Evolutionary conservation across 495 filamentous ascomycete genomes (phyloP), one percentile per base, ranked within the genome.

Genomic region (Clavariopsis aquatica): DNA sequence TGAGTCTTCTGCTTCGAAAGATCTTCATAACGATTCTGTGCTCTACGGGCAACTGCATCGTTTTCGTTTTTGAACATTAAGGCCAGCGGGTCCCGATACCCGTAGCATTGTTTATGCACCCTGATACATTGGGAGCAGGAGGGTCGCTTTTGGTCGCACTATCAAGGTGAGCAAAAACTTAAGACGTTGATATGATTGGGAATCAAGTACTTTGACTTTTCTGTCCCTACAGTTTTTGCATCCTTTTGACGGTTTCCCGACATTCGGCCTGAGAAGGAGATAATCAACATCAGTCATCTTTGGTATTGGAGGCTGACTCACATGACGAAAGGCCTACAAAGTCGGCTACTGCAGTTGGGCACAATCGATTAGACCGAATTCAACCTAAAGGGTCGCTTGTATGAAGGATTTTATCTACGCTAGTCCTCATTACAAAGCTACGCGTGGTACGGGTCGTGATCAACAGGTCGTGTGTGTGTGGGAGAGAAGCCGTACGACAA

Each of bases 51-150:
- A 7, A 65, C 63, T 5, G 60, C 55, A 17, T 52, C 63, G 56
- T 20, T 60, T 28, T 65, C 63, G 28, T 65, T 65, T 24, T 54
- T 52, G 56, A 65, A 65, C 63, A 65, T 65, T 31, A 60, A 27
- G 1, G 45, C 7, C 17, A 65, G 34, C 23, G 55, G 55, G 26
- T 65, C 63, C n/a, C 63, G 55, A 27, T 65, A 65, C 2, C 63
- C 63, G 20, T 60, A 24, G 31, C 63, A 65, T 28, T 53, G 26
- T 31, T 60, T 59, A 8, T 51, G 13, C n/a, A 60, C 43, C n/a
- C 63, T 43, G 12, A 65, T 5, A 49, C 63, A 65, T 31, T 65
- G 63, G 1, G 45, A 45, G 38, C 63, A 65, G 5, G 55, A 60
- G 36, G 63, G 63, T 10, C 63, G 55, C 34, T 65, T 54, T n/a